Conservation (phyloP, 345 rosid species). For the Trapa incisa region DNA sequence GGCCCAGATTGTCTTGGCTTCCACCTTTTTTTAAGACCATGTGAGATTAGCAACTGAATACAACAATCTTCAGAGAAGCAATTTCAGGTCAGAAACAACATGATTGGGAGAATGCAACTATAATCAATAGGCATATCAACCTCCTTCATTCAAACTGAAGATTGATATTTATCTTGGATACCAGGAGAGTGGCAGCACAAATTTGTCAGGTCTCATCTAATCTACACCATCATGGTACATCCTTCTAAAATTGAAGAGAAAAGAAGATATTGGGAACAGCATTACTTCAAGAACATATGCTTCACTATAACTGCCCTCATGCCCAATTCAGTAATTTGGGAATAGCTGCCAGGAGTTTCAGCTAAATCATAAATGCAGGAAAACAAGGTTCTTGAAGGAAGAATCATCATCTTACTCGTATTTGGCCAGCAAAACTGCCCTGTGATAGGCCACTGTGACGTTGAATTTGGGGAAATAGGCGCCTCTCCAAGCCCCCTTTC, state of each 20-base stretch:
- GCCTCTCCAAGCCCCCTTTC: slow-evolving; percentile 93
- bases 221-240: too few species aligned
- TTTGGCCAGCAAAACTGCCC: slow-evolving; percentile 76
- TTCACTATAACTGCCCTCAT: not conserved
- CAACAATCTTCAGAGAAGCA: not conserved
- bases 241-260: too few species aligned
- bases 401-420: slow-evolving; percentile 34
- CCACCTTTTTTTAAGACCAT: slow-evolving; percentile 58
- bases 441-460: slow-evolving; percentile 84
- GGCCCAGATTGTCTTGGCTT: slow-evolving; percentile 35
- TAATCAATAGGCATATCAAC: not conserved
- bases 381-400: not conserved
- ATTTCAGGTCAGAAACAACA: not conserved
- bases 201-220: not conserved
- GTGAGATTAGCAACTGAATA: slow-evolving; percentile 10
- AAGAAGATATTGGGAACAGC: too few species aligned
- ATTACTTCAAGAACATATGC: too few species aligned
- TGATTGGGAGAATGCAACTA: not conserved
- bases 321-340: not conserved
- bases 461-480: slow-evolving; percentile 73
- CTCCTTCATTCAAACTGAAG: not conserved
- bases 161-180: not conserved
- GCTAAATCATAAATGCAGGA: not conserved
- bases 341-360: not conserved
- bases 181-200: not conserved